phyloP scores from a whole-genome alignment of 2,329 filamentous ascomycete genomes.

The Fusarium sp. region DNA sequence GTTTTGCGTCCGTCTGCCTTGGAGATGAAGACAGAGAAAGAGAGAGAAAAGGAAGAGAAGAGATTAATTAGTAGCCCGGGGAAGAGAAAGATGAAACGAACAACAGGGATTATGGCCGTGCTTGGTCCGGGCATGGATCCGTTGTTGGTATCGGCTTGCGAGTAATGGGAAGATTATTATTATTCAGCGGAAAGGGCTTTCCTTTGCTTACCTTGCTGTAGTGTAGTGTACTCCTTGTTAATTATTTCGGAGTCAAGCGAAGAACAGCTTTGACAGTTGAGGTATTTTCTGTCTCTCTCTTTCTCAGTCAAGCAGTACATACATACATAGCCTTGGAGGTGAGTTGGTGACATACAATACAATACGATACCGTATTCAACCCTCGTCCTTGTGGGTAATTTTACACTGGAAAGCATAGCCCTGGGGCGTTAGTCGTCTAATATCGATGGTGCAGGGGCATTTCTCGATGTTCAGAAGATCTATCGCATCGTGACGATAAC shows the following conservation, averaged over 20 bases:
- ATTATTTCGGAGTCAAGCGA: constrained; percentile 1
- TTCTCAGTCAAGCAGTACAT: neutral
- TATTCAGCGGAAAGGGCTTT: constrained; percentile 25
- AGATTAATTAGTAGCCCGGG: neutral
- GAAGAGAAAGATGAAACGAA: constrained; percentile 34
- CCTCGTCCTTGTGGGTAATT: constrained; percentile 10
- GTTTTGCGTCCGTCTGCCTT: constrained; percentile 21
- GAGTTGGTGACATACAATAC: neutral
- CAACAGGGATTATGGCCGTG: constrained; percentile 23
- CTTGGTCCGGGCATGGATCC: constrained; percentile 26
- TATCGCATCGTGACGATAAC: constrained; percentile 12
- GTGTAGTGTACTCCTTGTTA: neutral
- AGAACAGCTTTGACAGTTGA: neutral
- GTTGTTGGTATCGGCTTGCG: constrained; percentile 21
- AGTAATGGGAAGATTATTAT: constrained; percentile 8
- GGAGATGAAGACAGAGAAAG: neutral
- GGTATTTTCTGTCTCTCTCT: neutral
- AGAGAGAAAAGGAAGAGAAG: neutral
- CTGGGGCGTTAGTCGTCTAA: neutral
- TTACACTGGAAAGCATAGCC: constrained; percentile 3
- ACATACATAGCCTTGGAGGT: neutral
- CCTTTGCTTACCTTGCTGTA: neutral
- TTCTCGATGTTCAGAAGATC: constrained; percentile 24
- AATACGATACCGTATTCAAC: neutral
- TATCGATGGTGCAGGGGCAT: constrained; percentile 12